Conservation (phyloP, 176 grass and related monocot species). For the Carex kokanica region DNA sequence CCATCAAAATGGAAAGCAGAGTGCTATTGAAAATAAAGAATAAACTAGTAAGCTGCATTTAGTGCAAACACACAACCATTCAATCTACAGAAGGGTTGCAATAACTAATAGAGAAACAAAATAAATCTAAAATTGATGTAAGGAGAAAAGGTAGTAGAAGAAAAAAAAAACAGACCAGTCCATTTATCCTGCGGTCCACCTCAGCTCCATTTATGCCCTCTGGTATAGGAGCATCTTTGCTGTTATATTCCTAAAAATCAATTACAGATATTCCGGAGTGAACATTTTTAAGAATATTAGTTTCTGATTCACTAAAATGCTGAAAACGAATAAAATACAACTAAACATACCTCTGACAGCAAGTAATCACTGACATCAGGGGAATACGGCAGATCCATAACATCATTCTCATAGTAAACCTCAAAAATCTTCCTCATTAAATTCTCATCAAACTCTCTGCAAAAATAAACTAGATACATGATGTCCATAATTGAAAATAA, state of each 20-base stretch:
- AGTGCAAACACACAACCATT: background rate
- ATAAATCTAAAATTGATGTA: background rate
- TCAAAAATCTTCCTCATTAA: conserved; percentile 75
- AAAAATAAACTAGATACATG: conserved; percentile 2
- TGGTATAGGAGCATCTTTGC: conserved; percentile 65
- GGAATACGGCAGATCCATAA: conserved; percentile 78
- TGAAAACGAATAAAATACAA: background rate
- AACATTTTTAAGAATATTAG: background rate
- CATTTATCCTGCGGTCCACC: conserved; percentile 63
- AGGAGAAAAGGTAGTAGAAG: background rate
- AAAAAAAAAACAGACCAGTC: conserved; percentile 12
- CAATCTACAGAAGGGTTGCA: background rate
- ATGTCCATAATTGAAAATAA: background rate
- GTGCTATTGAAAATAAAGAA: background rate
- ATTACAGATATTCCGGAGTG: background rate
- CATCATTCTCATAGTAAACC: conserved; percentile 76
- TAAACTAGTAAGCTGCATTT: background rate
- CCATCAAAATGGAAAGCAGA: background rate
- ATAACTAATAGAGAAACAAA: background rate
- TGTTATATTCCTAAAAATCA: conserved; percentile 24
- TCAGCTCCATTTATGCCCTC: conserved; percentile 84
- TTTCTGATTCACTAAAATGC: background rate
- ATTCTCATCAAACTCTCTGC: conserved; percentile 92
- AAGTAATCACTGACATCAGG: conserved; percentile 93
- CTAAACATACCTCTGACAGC: conserved; percentile 49